Base-by-base conservation (phyloP, 306 rosid species). In the Lathyrus oleraceus region DNA sequence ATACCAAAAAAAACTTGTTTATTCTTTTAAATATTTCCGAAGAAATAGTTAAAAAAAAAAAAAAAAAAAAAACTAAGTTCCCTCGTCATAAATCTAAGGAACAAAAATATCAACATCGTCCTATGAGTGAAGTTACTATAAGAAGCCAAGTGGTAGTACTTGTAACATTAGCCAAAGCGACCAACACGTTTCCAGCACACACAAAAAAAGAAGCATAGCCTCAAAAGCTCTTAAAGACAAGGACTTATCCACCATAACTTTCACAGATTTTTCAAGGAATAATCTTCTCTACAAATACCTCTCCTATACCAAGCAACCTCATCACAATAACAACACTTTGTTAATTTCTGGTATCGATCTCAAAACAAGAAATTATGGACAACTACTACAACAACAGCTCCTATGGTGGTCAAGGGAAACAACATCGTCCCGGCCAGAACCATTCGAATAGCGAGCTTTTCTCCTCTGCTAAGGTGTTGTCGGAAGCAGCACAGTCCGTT, bases 391-490 rank as follows among this genome's bases (percentile, higher is more conserved):
- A 17, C 49, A 42, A 13, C 8, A 43, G 4, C 6, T 44, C 63
- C 32, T 42, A 23, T 5, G 23, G 35, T 7, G 38, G 49, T 47
- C 58, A 47, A 1, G 75, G 76, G 21, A 54, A 42, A 2, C n/a
- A 58, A 5, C 76, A 59, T 0, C 57, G 27, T 0, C 76, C 38
- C 0, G 47, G 67, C 6, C 79, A 52, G 1, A 73, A 62, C 2
- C 64, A 76, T 35, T 74, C 86, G 12, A 51, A 27, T 20, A 1
- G 23, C 2, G 88, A 87, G 71, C 68, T 87, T 19, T 9, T 85
- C 3, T 58, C 79, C 2, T 72, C 81, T 13, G 90, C 86, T 1
- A 87, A 87, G 82, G 20, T 71, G 9, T 58, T 87, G 35, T 81
- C 85, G 0, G 79, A 65, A 3, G 89, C 84, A 1, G 83, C 81